Conservation (phyloP, 352 stramenopile genomes). For the Phytophthora syringae region DNA sequence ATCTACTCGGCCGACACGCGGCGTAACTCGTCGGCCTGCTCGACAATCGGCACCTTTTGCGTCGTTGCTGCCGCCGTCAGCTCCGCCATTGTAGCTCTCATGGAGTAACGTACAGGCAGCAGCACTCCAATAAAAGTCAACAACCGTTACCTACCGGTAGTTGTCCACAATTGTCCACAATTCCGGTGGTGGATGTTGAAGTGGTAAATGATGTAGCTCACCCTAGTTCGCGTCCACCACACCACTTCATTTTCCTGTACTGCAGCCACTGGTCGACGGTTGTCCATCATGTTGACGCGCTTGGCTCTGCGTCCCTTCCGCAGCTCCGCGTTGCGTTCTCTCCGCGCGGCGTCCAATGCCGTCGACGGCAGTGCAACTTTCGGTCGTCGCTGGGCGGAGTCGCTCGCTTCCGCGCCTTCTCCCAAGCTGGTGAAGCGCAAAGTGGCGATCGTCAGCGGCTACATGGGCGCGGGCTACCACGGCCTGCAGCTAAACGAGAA, state of each 20-base stretch:
- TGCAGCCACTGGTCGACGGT: constrained; percentile 20
- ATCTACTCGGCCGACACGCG: too few species aligned
- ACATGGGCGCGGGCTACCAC: constrained; percentile 83
- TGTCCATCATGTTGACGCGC: constrained; percentile 28
- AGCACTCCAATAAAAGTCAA: too few species aligned
- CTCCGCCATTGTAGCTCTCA: too few species aligned
- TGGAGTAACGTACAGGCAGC: too few species aligned
- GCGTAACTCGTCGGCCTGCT: too few species aligned
- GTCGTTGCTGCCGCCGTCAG: too few species aligned
- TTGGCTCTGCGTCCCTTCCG: constrained; percentile 26
- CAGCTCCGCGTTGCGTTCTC: constrained; percentile 10
- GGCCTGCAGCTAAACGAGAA: constrained; percentile 82
- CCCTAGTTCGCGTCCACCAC: not conserved
- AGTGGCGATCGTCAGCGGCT: constrained; percentile 86
- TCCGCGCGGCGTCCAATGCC: constrained; percentile 1
- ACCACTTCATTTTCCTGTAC: not conserved
- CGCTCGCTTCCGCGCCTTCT: not conserved
- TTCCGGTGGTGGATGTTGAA: not conserved
- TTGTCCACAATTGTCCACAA: too few species aligned
- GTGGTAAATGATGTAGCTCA: not conserved
- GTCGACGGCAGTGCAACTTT: not conserved
- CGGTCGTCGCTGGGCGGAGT: constrained; percentile 7
- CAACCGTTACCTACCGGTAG: too few species aligned
- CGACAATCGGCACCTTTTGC: too few species aligned
- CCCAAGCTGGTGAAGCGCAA: constrained; percentile 84